Percentiles rank a stretch among this genome's conserved stretches.
These are phyloP conservation scores for Jaltomata sinuosa DNA, from an alignment of 257 asterid species.

Conservation along the genomic window DNA sequence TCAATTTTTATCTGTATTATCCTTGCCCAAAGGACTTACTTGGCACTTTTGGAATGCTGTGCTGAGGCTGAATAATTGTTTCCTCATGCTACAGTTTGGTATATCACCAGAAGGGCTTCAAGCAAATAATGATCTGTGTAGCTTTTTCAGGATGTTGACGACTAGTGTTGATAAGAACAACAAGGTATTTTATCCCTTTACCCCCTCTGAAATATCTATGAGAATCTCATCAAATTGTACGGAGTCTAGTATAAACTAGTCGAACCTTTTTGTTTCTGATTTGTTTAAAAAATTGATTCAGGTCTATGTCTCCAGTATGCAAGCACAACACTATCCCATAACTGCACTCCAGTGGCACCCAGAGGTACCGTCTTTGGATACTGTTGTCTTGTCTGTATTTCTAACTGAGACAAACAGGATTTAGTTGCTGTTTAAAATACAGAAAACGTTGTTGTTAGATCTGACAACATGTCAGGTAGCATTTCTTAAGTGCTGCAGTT, in stretches of 20 bases:
- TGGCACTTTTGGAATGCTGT: background rate
- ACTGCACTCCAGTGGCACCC: conserved; percentile 98
- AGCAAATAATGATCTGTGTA: conserved; percentile 28
- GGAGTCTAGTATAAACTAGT: background rate
- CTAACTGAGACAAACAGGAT: background rate
- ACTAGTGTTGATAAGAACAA: conserved; percentile 59
- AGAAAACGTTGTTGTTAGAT: background rate
- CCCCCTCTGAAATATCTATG: background rate
- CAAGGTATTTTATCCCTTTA: conserved; percentile 30
- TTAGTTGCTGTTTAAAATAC: background rate
- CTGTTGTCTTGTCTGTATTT: background rate
- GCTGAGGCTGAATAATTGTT: background rate
- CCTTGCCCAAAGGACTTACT: background rate
- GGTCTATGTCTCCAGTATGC: conserved; percentile 83
- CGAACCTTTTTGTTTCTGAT: background rate
- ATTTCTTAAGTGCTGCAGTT: background rate
- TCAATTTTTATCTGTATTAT: background rate
- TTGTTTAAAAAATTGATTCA: conserved; percentile 12
- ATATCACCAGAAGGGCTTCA: conserved; percentile 71
- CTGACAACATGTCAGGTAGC: background rate
- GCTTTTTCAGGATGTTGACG: conserved; percentile 68
- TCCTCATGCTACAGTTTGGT: conserved; percentile 52
- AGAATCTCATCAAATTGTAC: background rate
- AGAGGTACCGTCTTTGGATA: conserved; percentile 43
- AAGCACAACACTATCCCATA: conserved; percentile 67